phyloP scores from a whole-genome alignment of 306 rosid species.

The Dalbergia oliveri region DNA sequence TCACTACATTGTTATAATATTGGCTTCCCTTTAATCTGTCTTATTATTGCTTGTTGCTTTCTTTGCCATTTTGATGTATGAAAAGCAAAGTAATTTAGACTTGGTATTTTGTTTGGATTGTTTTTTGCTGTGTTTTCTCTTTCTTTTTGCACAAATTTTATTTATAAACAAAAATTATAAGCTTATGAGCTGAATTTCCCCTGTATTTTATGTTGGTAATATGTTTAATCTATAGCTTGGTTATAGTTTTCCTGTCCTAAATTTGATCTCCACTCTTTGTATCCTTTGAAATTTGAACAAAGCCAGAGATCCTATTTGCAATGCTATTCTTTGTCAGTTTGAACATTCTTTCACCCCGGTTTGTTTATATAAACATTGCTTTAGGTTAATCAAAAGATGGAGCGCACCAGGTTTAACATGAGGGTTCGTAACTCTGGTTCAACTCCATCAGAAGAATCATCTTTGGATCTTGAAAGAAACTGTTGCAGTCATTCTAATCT shows the following conservation, averaged over 20 bases:
- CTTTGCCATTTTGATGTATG: neutral
- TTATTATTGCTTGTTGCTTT: neutral
- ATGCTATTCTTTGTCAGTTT: constrained; percentile 22
- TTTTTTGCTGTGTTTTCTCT: neutral
- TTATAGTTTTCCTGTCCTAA: constrained; percentile 21
- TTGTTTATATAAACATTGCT: constrained; percentile 29
- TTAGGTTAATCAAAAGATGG: constrained; percentile 68
- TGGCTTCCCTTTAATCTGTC: neutral
- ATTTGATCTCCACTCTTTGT: constrained; percentile 2
- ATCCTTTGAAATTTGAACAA: constrained; percentile 37
- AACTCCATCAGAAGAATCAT: constrained; percentile 94
- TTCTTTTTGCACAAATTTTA: neutral
- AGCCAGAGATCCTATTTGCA: constrained; percentile 17
- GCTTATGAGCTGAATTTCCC: constrained; percentile 30
- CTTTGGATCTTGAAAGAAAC: constrained; percentile 92
- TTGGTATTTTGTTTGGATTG: constrained; percentile 26
- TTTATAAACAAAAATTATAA: constrained; percentile 14
- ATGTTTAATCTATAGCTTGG: constrained; percentile 1
- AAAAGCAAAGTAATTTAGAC: constrained; percentile 13
- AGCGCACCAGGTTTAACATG: constrained; percentile 67
- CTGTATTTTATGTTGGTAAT: neutral
- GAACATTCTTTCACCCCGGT: neutral
- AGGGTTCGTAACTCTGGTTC: constrained; percentile 83
- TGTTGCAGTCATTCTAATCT: constrained; percentile 89
- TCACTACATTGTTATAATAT: constrained; percentile 20